Evolutionary conservation across 208 protist genomes (phyloP).

Genomic region (Trichomonas tenax): DNA sequence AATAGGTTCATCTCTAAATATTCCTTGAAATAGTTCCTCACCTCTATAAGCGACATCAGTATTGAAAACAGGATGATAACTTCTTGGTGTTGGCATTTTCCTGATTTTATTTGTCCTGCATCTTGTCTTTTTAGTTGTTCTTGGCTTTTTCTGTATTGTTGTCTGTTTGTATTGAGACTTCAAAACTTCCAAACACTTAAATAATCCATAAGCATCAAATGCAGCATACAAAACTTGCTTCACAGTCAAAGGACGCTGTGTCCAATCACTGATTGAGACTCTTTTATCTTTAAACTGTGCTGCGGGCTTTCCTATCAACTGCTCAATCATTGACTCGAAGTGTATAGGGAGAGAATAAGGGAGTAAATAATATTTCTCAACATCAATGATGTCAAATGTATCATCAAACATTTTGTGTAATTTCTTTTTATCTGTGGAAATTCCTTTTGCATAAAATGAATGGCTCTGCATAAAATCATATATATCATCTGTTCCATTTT

Average conservation of each 20-base stretch:
- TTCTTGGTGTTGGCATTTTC: not conserved
- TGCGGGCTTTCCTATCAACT: not conserved
- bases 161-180: not conserved
- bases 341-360: not conserved
- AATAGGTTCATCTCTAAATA: not conserved
- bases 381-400: not conserved
- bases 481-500: not conserved
- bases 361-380: not conserved
- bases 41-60: not conserved
- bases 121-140: not conserved
- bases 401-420: not conserved
- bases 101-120: not conserved
- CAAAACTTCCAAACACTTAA: not conserved
- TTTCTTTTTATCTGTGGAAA: not conserved
- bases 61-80: not conserved
- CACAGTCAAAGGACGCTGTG: not conserved
- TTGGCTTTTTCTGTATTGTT: not conserved
- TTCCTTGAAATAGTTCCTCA: not conserved
- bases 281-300: conserved; percentile 14
- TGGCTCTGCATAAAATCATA: not conserved
- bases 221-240: not conserved
- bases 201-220: not conserved
- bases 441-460: not conserved
- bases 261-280: not conserved
- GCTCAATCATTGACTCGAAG: not conserved